These are phyloP conservation scores for Coemansia sp. DNA, from an alignment of 192 early-diverging fungal genomes.

Conservation along the genomic window DNA sequence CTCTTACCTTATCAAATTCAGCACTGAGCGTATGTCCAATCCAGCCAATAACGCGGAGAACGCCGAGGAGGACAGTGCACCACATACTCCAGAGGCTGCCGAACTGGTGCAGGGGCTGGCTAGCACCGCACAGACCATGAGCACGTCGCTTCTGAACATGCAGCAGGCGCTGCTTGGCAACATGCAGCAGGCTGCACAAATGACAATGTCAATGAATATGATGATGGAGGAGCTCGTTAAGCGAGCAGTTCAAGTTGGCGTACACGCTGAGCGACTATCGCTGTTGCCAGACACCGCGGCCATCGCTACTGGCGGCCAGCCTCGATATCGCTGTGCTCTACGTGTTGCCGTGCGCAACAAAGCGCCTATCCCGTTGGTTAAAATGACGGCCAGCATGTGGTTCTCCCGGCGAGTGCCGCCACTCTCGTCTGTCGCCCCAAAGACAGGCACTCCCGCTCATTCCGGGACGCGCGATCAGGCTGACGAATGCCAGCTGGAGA, in stretches of 20 bases:
- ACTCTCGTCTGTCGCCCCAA: neutral
- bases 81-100: neutral
- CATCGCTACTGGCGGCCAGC: neutral
- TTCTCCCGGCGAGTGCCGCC: slow-evolving; percentile 2
- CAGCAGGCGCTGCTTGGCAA: slow-evolving; percentile 41
- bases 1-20: neutral
- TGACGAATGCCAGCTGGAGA: neutral
- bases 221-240: slow-evolving; percentile 57
- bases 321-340: slow-evolving; percentile 3
- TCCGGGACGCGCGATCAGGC: neutral
- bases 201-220: slow-evolving; percentile 52
- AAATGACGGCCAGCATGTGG: slow-evolving; percentile 11
- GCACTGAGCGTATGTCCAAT: neutral
- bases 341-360: slow-evolving; percentile 16
- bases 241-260: slow-evolving; percentile 33
- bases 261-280: slow-evolving; percentile 19
- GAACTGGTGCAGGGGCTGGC: slow-evolving; percentile 23
- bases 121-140: slow-evolving; percentile 34
- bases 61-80: neutral
- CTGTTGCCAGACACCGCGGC: neutral
- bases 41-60: neutral
- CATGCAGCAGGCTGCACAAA: slow-evolving; percentile 50
- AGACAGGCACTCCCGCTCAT: neutral
- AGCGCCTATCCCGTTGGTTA: slow-evolving; percentile 38
- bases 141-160: slow-evolving; percentile 46